phyloP scores from a whole-genome alignment of 2,329 filamentous ascomycete species.

The Endocalyx cinctus region DNA sequence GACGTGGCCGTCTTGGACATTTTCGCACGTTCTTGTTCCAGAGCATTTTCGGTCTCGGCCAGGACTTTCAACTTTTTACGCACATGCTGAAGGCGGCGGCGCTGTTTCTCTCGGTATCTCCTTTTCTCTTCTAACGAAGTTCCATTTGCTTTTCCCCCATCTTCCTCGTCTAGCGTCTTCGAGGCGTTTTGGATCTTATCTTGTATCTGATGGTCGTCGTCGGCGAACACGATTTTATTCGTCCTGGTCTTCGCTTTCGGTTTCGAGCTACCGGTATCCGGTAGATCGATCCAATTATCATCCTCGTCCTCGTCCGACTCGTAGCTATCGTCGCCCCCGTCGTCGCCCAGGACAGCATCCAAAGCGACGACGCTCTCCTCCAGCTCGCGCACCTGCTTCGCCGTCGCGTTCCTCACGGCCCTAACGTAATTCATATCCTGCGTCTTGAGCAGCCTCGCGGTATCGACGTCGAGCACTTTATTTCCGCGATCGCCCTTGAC shows the following conservation, averaged over 20 bases:
- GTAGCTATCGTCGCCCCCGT: constrained; percentile 22
- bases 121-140: constrained; percentile 35
- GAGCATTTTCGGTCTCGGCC: constrained; percentile 49
- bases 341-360: constrained; percentile 24
- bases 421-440: constrained; percentile 64
- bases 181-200: constrained; percentile 6
- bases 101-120: constrained; percentile 39
- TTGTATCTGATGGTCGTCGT: constrained; percentile 26
- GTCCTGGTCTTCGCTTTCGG: constrained; percentile 16
- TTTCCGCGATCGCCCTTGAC: constrained; percentile 56
- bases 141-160: constrained; percentile 26
- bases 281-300: constrained; percentile 25
- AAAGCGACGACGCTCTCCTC: constrained; percentile 50
- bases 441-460: constrained; percentile 61
- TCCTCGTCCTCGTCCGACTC: constrained; percentile 25
- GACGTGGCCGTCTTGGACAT: constrained; percentile 63
- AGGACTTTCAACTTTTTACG: constrained; percentile 52
- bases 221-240: constrained; percentile 51
- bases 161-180: constrained; percentile 12
- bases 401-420: constrained; percentile 55
- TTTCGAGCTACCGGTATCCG: constrained; percentile 12
- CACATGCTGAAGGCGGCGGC: constrained; percentile 43
- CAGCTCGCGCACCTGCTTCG: constrained; percentile 52
- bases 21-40: constrained; percentile 56
- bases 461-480: constrained; percentile 49